Percentiles rank a stretch among this genome's conserved stretches.
Evolutionary conservation across 2,329 filamentous ascomycete genomes (phyloP).

Genomic region (Colletotrichum incanum): DNA sequence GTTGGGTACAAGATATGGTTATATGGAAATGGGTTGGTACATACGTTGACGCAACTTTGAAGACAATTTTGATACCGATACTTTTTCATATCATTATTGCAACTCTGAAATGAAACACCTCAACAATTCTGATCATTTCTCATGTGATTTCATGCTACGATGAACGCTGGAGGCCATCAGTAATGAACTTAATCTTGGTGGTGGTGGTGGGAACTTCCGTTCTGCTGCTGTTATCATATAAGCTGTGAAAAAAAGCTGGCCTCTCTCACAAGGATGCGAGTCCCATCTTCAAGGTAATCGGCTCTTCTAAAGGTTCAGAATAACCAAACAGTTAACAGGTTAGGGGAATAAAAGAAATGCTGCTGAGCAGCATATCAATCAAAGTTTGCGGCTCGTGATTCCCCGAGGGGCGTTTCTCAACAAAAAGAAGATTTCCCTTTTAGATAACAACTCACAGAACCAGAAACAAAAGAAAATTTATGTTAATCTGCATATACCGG

Average conservation of each 20-base stretch:
- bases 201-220: too few relatives aligned
- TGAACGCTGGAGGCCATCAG: not conserved
- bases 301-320: not conserved
- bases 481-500: not conserved
- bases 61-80: not conserved
- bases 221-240: not conserved
- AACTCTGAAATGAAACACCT: not conserved
- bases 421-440: not conserved
- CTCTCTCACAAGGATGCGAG: not conserved
- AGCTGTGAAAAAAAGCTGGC: too few relatives aligned
- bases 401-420: not conserved
- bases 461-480: not conserved
- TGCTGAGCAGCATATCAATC: not conserved
- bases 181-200: not conserved
- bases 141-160: not conserved
- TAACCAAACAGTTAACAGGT: not conserved
- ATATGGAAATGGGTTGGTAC: not conserved
- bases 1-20: not conserved
- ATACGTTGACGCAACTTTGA: not conserved
- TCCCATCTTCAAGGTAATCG: too few relatives aligned
- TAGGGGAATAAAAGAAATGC: not conserved
- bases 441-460: too few relatives aligned
- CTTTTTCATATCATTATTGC: not conserved
- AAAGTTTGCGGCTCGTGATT: not conserved
- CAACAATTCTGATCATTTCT: not conserved